phyloP scores from a whole-genome alignment of 495 filamentous ascomycete genomes.

The Astrothelium subdiscretum region DNA sequence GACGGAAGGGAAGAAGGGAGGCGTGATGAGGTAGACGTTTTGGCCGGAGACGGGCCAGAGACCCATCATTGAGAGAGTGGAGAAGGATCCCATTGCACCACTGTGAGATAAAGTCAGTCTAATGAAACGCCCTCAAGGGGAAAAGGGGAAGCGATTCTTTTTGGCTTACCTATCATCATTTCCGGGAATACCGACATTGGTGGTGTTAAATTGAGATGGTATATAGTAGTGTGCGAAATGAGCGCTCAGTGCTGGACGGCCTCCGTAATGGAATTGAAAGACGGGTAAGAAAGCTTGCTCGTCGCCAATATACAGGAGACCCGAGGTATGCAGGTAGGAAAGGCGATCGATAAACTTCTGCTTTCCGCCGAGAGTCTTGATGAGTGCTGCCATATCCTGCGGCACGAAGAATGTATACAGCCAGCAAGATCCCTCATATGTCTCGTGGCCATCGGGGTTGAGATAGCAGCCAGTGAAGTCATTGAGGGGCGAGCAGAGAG shows the following conservation, averaged over 20 bases:
- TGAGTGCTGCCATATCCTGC: conserved; percentile 29
- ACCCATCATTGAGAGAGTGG: conserved; percentile 31
- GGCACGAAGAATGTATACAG: conserved; percentile 32
- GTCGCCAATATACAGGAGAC: conserved; percentile 32
- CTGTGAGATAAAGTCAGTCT: conserved; percentile 23
- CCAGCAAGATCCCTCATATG: conserved; percentile 28
- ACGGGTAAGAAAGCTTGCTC: conserved; percentile 33
- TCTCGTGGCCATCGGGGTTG: conserved; percentile 37
- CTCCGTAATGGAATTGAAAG: conserved; percentile 35
- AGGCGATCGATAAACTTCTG: conserved; percentile 26
- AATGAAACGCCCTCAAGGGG: not conserved
- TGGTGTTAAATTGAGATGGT: conserved; percentile 28
- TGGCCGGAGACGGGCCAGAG: conserved; percentile 32
- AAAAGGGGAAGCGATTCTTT: not conserved
- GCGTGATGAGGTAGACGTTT: conserved; percentile 33
- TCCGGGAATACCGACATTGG: conserved; percentile 27
- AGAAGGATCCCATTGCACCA: conserved; percentile 33
- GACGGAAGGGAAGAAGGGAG: conserved; percentile 29
- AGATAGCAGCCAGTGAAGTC: conserved; percentile 49
- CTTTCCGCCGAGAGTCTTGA: conserved; percentile 28
- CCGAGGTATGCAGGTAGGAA: conserved; percentile 28
- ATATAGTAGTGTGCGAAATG: conserved; percentile 30
- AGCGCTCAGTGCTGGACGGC: conserved; percentile 28
- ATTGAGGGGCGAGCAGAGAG: conserved; percentile 47
- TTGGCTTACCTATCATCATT: conserved; percentile 38